Conservation (phyloP, 106 monocot genomes). For the Dioscorea dumetorum region DNA sequence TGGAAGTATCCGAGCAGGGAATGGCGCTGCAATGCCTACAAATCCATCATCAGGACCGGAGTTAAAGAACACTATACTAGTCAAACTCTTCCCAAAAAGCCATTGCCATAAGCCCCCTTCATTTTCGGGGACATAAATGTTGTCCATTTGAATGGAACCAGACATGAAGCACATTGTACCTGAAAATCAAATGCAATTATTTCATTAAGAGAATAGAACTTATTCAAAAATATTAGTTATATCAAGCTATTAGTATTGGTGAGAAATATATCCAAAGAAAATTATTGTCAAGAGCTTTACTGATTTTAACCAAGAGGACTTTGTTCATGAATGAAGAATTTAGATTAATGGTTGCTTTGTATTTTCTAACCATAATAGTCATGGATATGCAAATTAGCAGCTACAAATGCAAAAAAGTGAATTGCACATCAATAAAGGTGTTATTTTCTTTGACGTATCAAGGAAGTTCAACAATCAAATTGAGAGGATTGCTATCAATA, state of each 20-base stretch:
- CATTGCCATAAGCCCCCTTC: slow-evolving; percentile 86
- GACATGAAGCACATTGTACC: slow-evolving; percentile 93
- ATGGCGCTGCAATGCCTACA: slow-evolving; percentile 89
- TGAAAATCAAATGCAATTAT: slow-evolving; percentile 9
- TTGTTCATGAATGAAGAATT: not conserved
- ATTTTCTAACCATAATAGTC: too few relatives aligned
- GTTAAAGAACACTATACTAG: slow-evolving; percentile 63
- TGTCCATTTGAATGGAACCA: slow-evolving; percentile 80
- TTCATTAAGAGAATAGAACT: not conserved
- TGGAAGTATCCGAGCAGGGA: slow-evolving; percentile 81
- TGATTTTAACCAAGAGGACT: not conserved
- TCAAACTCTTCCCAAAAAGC: slow-evolving; percentile 77
- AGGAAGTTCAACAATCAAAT: too few relatives aligned
- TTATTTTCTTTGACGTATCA: too few relatives aligned
- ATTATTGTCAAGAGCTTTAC: not conserved
- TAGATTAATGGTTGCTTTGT: too few relatives aligned
- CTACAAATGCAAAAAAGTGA: too few relatives aligned
- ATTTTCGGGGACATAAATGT: slow-evolving; percentile 69
- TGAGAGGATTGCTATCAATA: too few relatives aligned
- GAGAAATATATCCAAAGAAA: not conserved
- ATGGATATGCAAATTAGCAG: too few relatives aligned
- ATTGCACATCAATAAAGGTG: too few relatives aligned
- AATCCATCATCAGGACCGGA: slow-evolving; percentile 67
- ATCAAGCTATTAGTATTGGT: too few relatives aligned
- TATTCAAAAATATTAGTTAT: not conserved